These are phyloP conservation scores for Nosema muscidifuracis DNA, from an alignment of 371 early-diverging fungal species.

Conservation along the genomic window DNA sequence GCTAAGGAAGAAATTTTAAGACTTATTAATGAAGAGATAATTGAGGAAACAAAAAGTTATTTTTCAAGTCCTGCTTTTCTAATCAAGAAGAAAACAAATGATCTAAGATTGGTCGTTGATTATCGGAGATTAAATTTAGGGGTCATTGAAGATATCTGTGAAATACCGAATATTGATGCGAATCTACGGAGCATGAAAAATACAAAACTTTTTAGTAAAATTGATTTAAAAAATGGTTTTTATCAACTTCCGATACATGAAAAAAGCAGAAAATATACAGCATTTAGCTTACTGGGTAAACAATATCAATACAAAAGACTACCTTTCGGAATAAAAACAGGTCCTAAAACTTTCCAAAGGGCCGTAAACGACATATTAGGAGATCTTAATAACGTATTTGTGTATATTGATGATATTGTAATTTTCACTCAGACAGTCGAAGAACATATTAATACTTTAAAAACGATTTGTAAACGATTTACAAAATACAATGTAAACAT, in stretches of 20 bases:
- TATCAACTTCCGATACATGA: slow-evolving; percentile 15
- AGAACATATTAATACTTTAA: slow-evolving; percentile 1
- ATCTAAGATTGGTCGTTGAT: slow-evolving; percentile 28
- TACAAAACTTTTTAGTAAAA: slow-evolving; percentile 1
- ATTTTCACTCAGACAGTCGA: background rate
- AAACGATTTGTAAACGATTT: background rate
- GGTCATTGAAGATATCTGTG: background rate
- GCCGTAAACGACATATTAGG: slow-evolving; percentile 8
- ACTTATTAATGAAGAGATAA: slow-evolving; percentile 4
- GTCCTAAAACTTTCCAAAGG: slow-evolving; percentile 31
- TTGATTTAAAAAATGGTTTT: slow-evolving; percentile 18
- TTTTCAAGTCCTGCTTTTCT: slow-evolving; percentile 22
- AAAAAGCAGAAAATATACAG: background rate
- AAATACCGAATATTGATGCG: slow-evolving; percentile 5
- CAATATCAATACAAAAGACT: slow-evolving; percentile 23
- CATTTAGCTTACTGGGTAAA: slow-evolving; percentile 1
- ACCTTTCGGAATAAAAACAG: slow-evolving; percentile 22
- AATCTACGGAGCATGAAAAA: background rate
- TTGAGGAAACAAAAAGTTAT: background rate
- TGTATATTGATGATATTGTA: slow-evolving; percentile 41
- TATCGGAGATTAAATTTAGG: slow-evolving; percentile 13
- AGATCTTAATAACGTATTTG: background rate
- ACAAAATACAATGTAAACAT: slow-evolving; percentile 10
- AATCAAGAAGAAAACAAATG: slow-evolving; percentile 22
- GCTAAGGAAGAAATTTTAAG: slow-evolving; percentile 12